Evolutionary conservation across 2,329 filamentous ascomycete genomes (phyloP), one percentile per base, ranked within the genome.

Genomic region (Ilyonectria mors-panacis): DNA sequence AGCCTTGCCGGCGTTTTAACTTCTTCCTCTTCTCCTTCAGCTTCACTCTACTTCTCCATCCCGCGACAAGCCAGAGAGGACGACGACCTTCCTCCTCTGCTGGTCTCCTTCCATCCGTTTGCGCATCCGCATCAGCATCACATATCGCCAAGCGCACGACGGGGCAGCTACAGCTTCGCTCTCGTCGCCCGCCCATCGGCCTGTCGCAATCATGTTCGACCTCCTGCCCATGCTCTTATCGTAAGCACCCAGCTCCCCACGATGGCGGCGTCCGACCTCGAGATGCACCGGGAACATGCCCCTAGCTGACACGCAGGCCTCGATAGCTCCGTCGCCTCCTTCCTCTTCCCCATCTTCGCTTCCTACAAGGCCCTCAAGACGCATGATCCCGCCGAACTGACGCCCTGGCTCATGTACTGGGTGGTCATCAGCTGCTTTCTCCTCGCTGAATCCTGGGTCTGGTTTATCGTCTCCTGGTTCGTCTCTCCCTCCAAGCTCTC

Each of bases 381-480:
- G 17, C 92, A 93, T 59, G 94, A 98, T 81, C 94, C 95, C 2
- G 92, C 94, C 42, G 91, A 97, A 78, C 88, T 98, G 67, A 94
- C 94, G 70, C 95, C 95, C 91, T 99, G 96, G 96, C 89, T 98
- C 73, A 98, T 98, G 93, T 99, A 98, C 88, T 99, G 95, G 93
- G 94, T 97, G 67, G 94, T 97, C 26, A 89, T 98, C 71, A 93
- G 93, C 68, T 92, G 93, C 79, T 89, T 91, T 75, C 86, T 95
- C 63, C 88, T 96, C 68, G 89, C 91, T 81, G 96, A 98, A 84
- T 95, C 92, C 53, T 97, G 94, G 89, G 91, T 93, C 63, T 90
- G 92, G 76, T 97, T 95, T 83, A 91, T 98, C 77, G 88, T 98
- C 53, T 88, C 88, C 79, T 98, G 94, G 92, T 91, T 82, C 59